phyloP scores from a whole-genome alignment of 2,329 filamentous ascomycete genomes.

The Cladosporium sp. region DNA sequence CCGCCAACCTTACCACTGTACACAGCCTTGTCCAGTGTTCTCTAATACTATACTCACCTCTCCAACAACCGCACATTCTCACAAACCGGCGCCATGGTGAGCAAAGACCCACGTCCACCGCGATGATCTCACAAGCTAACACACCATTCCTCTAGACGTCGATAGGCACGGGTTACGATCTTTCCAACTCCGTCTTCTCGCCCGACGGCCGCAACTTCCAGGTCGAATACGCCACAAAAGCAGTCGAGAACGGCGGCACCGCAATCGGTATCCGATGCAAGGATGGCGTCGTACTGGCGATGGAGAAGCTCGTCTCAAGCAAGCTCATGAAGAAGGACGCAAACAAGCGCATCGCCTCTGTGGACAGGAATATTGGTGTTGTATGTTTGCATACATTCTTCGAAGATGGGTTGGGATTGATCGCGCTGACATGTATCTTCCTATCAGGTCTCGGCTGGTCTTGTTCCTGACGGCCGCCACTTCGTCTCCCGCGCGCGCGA shows the following conservation, averaged over 20 bases:
- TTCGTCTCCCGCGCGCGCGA: constrained; percentile 92
- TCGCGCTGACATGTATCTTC: constrained; percentile 5
- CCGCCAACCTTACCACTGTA: not conserved
- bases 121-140: not conserved
- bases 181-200: constrained; percentile 99
- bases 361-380: constrained; percentile 89
- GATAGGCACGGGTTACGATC: constrained; percentile 99
- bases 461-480: constrained; percentile 91
- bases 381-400: constrained; percentile 52
- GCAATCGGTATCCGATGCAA: constrained; percentile 95
- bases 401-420: not conserved
- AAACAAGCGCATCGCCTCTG: constrained; percentile 94
- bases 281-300: constrained; percentile 90
- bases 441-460: constrained; percentile 82
- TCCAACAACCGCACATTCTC: constrained; percentile 6
- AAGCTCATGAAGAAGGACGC: constrained; percentile 92
- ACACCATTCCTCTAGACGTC: constrained; percentile 66
- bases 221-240: constrained; percentile 96
- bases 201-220: constrained; percentile 99
- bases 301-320: constrained; percentile 93
- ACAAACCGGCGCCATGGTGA: constrained; percentile 26
- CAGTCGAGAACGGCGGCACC: constrained; percentile 95
- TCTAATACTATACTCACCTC: not conserved
- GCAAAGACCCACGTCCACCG: constrained; percentile 10
- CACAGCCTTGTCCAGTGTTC: not conserved